These are phyloP conservation scores for Aspergillus biplanus DNA, from an alignment of 495 filamentous ascomycete genomes.

Conservation along the genomic window DNA sequence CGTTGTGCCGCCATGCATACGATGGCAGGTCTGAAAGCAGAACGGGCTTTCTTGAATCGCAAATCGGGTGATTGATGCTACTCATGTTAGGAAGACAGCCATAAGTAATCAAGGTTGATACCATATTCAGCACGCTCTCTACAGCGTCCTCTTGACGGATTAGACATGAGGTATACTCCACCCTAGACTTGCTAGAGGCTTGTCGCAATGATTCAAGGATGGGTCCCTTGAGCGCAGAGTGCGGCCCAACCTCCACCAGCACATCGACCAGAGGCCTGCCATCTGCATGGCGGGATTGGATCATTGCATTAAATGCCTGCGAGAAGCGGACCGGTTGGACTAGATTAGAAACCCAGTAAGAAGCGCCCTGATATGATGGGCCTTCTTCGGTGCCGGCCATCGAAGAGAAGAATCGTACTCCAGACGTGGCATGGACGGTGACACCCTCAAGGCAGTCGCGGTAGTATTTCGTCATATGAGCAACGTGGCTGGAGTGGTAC, in stretches of 20 bases:
- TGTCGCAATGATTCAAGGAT: background rate
- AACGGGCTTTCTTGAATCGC: too few species aligned
- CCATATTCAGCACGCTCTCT: too few species aligned
- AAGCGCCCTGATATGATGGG: background rate
- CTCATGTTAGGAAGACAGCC: too few species aligned
- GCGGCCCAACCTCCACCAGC: constrained; percentile 1
- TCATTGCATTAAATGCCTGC: constrained; percentile 22
- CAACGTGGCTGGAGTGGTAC: constrained; percentile 69
- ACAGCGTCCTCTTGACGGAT: too few species aligned
- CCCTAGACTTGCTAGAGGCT: too few species aligned
- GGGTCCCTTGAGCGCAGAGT: background rate
- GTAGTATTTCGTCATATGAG: constrained; percentile 28
- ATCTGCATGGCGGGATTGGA: background rate
- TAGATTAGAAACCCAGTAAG: constrained; percentile 39
- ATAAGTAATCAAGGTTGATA: too few species aligned
- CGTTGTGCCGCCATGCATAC: too few species aligned
- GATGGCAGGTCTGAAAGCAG: too few species aligned
- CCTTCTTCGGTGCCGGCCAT: background rate
- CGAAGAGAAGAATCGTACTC: background rate
- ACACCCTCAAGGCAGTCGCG: background rate
- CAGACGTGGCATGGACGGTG: background rate
- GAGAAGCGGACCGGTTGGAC: constrained; percentile 32
- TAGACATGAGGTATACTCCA: too few species aligned
- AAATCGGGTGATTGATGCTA: too few species aligned
- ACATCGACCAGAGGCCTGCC: background rate